Conservation (phyloP, 768 basidiomycete species). For the Hortiboletus flavorubellus region DNA sequence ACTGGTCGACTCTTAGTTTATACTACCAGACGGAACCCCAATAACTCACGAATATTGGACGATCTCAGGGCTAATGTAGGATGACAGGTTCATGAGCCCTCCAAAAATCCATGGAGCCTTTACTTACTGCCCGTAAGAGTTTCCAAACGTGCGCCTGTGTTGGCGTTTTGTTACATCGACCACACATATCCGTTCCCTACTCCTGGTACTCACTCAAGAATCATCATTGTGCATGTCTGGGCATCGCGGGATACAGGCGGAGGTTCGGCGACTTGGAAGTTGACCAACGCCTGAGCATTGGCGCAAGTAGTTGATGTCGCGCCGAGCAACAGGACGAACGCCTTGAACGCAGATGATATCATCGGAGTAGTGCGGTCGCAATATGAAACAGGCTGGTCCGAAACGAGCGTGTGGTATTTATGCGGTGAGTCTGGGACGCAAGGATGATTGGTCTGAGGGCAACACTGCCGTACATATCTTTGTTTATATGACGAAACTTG, state of each 20-base stretch:
- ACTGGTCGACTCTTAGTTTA: conserved; percentile 32
- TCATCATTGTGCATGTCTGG: conserved; percentile 60
- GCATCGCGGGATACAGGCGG: conserved; percentile 60
- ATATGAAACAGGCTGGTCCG: not conserved
- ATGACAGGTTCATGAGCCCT: not conserved
- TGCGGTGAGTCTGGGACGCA: not conserved
- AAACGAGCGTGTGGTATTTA: conserved; percentile 5
- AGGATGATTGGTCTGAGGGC: not conserved
- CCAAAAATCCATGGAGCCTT: not conserved
- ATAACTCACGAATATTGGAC: conserved; percentile 54
- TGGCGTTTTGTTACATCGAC: not conserved
- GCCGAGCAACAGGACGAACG: conserved; percentile 12
- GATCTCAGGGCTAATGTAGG: conserved; percentile 50
- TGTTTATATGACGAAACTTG: not conserved
- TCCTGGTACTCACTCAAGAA: conserved; percentile 50
- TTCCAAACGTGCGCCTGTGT: conserved; percentile 64
- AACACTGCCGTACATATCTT: not conserved
- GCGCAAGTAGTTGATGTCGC: conserved; percentile 8
- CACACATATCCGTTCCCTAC: not conserved
- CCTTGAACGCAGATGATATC: conserved; percentile 20
- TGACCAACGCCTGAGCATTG: conserved; percentile 36
- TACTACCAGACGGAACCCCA: not conserved
- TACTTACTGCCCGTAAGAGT: conserved; percentile 64
- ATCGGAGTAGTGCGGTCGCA: conserved; percentile 5
- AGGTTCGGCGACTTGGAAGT: conserved; percentile 75